Evolutionary conservation across 2,329 filamentous ascomycete genomes (phyloP).

Genomic region (Laburnicola sp.): DNA sequence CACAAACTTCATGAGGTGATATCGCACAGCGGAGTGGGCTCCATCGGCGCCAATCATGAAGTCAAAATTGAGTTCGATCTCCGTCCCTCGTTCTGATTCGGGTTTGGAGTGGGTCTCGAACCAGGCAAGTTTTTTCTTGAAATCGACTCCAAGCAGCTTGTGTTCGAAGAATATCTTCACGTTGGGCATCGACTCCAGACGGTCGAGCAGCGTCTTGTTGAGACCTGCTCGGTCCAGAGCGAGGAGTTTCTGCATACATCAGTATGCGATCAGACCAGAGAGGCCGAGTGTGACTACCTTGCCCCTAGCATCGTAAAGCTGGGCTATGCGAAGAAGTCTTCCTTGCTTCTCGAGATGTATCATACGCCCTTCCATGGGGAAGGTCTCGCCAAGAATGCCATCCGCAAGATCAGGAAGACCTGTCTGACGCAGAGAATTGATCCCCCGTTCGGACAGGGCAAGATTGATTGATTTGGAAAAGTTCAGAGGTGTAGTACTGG

Average conservation of each 20-base stretch:
- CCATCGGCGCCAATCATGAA: conserved; percentile 94
- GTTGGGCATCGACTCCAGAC: conserved; percentile 80
- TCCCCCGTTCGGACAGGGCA: conserved; percentile 88
- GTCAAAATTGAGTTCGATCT: conserved; percentile 86
- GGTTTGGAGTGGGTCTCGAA: conserved; percentile 64
- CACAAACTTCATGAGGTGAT: conserved; percentile 93
- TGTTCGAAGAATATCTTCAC: conserved; percentile 92
- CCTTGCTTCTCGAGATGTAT: conserved; percentile 76
- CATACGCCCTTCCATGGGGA: conserved; percentile 96
- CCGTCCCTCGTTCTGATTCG: conserved; percentile 44
- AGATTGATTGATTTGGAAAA: conserved; percentile 99
- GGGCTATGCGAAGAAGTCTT: conserved; percentile 72
- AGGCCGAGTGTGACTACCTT: conserved; percentile 59
- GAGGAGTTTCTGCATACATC: conserved; percentile 68
- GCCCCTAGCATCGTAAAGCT: conserved; percentile 87
- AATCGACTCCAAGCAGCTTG: conserved; percentile 89
- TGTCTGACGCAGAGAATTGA: conserved; percentile 79
- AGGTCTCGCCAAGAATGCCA: conserved; percentile 73
- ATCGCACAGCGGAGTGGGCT: conserved; percentile 86
- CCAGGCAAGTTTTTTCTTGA: conserved; percentile 78
- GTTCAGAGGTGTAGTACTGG: conserved; percentile 81
- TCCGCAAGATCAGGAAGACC: conserved; percentile 69
- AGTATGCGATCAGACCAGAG: conserved; percentile 6
- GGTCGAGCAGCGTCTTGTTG: conserved; percentile 81
- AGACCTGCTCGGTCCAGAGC: conserved; percentile 83